phyloP scores from a whole-genome alignment of 345 rosid species.

The Salix koriyanagi region DNA sequence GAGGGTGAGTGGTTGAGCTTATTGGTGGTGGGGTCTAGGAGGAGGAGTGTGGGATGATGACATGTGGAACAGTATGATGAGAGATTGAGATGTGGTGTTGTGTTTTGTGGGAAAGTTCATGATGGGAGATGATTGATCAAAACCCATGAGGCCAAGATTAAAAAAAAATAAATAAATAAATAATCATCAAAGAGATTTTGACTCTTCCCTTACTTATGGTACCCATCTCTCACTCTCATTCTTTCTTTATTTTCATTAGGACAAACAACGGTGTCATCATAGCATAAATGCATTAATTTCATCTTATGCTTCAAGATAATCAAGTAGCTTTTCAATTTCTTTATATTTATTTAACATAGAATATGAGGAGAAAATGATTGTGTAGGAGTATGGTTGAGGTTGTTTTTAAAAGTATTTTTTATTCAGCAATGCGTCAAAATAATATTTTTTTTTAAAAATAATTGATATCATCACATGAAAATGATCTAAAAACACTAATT shows the following conservation, averaged over 20 bases:
- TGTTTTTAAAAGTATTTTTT: too few species aligned
- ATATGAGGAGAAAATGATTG: too few species aligned
- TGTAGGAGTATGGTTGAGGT: rapidly evolving
- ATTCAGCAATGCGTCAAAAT: too few species aligned
- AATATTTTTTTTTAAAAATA: too few species aligned
- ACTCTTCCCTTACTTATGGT: not conserved
- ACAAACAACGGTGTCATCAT: too few species aligned
- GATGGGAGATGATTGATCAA: not conserved
- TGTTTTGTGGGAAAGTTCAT: not conserved
- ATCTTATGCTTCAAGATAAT: too few species aligned
- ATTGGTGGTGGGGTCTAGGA: not conserved
- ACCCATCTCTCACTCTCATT: not conserved
- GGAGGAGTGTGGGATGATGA: not conserved
- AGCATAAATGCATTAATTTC: too few species aligned
- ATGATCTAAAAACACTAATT: too few species aligned
- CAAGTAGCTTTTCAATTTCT: too few species aligned
- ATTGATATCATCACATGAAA: too few species aligned
- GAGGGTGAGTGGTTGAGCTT: not conserved
- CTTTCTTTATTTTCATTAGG: not conserved
- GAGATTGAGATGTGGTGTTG: not conserved
- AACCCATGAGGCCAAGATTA: not conserved
- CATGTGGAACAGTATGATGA: constrained; percentile 6
- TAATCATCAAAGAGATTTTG: not conserved
- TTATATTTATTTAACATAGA: too few species aligned
- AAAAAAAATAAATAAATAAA: not conserved